phyloP scores from a whole-genome alignment of 1,139 yeast species.

The Debaryomycetaceae sp. region DNA sequence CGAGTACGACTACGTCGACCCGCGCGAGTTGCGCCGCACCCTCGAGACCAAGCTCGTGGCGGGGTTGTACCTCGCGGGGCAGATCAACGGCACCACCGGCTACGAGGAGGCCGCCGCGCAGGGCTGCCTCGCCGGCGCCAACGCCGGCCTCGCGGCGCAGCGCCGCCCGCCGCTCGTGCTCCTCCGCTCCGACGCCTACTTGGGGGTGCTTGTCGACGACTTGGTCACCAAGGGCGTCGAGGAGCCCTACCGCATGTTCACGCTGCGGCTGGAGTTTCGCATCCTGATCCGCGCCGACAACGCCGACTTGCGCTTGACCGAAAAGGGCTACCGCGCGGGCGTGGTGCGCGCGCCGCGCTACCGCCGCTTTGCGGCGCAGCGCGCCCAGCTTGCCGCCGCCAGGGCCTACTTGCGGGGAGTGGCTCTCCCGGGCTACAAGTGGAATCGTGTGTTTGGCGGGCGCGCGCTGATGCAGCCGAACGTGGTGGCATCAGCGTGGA shows the following conservation, averaged over 20 bases:
- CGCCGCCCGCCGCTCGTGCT: conserved; percentile 48
- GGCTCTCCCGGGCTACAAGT: conserved; percentile 51
- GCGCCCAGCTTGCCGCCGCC: conserved; percentile 39
- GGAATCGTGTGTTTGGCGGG: conserved; percentile 44
- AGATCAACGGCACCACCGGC: conserved; percentile 97
- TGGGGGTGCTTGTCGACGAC: conserved; percentile 93
- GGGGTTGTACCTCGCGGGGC: conserved; percentile 91
- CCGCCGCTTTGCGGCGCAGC: conserved; percentile 43
- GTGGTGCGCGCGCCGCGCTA: conserved; percentile 63
- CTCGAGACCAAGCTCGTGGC: conserved; percentile 76
- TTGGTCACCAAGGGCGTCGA: conserved; percentile 92
- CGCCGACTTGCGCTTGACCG: conserved; percentile 83
- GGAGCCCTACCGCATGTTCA: conserved; percentile 98
- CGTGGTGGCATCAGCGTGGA: conserved; percentile 42
- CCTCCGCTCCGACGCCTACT: conserved; percentile 77
- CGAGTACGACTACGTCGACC: conserved; percentile 94
- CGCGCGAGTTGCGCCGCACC: conserved; percentile 74
- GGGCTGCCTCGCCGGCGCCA: conserved; percentile 92
- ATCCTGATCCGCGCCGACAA: conserved; percentile 88
- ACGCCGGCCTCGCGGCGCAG: conserved; percentile 62
- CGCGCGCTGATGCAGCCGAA: conserved; percentile 22
- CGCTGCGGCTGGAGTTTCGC: conserved; percentile 91
- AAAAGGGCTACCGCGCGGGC: conserved; percentile 61
- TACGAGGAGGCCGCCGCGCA: conserved; percentile 99
- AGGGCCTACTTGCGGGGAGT: conserved; percentile 41